These are phyloP conservation scores for Grosmannia huntii DNA, from an alignment of 2,329 filamentous ascomycete species.

Conservation along the genomic window DNA sequence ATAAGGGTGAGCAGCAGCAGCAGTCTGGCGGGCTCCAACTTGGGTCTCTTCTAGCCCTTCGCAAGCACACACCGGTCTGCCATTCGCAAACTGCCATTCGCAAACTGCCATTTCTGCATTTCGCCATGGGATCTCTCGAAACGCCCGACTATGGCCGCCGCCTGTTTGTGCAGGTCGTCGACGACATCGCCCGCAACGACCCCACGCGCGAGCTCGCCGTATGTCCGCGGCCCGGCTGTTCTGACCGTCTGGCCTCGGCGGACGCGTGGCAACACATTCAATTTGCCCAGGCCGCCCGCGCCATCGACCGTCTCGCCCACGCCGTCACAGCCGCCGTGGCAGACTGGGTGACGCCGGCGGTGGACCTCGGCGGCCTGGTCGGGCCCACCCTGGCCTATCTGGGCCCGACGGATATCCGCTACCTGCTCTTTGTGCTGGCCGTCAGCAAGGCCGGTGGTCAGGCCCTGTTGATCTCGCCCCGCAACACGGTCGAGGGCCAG, in stretches of 20 bases:
- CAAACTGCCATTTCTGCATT: no score
- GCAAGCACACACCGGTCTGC: no score
- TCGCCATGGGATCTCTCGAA: not conserved
- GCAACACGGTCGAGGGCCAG: conserved; percentile 32
- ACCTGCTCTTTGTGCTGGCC: conserved; percentile 14
- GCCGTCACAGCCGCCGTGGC: not conserved
- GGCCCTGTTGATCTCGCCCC: conserved; percentile 21
- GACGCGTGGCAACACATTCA: conserved; percentile 2
- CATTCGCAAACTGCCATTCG: no score
- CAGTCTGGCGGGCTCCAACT: no score
- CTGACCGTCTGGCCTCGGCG: not conserved
- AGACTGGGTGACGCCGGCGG: conserved; percentile 8
- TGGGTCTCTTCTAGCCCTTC: not conserved
- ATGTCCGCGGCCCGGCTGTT: not conserved
- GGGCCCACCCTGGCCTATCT: conserved; percentile 30
- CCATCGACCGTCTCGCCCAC: conserved; percentile 9
- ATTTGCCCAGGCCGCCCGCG: conserved; percentile 4
- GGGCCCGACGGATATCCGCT: conserved; percentile 22
- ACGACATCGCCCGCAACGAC: conserved; percentile 2
- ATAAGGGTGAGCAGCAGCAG: no score
- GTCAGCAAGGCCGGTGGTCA: conserved; percentile 21
- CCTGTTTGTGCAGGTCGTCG: conserved; percentile 6
- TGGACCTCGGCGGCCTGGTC: not conserved
- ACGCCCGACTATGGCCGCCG: not conserved
- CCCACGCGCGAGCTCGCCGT: not conserved